Conservation (phyloP, 2,329 filamentous ascomycete genomes). For the Colletotrichum cordylinicola region DNA sequence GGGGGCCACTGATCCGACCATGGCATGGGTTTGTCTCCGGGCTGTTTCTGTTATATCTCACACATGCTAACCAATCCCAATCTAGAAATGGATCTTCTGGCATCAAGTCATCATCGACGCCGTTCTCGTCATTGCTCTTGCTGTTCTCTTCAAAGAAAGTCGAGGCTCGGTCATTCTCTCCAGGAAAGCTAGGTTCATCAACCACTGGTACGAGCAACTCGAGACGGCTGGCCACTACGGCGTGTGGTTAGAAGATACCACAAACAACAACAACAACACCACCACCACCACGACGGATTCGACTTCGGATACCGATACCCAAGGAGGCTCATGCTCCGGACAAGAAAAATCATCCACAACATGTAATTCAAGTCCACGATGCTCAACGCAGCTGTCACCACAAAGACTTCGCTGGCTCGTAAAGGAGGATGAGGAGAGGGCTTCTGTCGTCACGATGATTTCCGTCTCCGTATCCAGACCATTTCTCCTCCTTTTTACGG, state of each 20-base stretch:
- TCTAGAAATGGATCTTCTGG: conserved; percentile 93
- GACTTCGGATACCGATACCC: conserved; percentile 1
- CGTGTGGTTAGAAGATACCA: conserved; percentile 40
- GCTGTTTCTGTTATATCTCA: neutral
- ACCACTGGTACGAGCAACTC: conserved; percentile 78
- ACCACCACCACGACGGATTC: conserved; percentile 1
- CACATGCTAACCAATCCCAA: neutral
- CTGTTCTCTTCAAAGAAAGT: conserved; percentile 80
- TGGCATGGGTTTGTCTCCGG: conserved; percentile 25
- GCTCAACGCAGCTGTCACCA: neutral
- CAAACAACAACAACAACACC: conserved; percentile 8
- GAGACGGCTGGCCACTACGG: conserved; percentile 68
- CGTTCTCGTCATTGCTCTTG: conserved; percentile 67
- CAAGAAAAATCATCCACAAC: neutral
- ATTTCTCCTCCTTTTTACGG: conserved; percentile 78
- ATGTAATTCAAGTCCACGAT: neutral
- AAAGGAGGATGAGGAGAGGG: conserved; percentile 77
- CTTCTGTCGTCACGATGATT: conserved; percentile 73
- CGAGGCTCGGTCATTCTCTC: conserved; percentile 81
- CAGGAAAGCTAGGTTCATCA: conserved; percentile 75
- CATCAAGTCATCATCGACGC: conserved; percentile 77
- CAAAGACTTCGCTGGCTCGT: conserved; percentile 79
- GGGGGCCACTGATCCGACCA: conserved; percentile 37
- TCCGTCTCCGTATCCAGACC: conserved; percentile 76
- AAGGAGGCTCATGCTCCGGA: neutral